A percentile compares a stretch with the other conserved stretches of the same genome.
Conservation (phyloP, 2,329 filamentous ascomycete genomes). For the Fusarium nanum region DNA sequence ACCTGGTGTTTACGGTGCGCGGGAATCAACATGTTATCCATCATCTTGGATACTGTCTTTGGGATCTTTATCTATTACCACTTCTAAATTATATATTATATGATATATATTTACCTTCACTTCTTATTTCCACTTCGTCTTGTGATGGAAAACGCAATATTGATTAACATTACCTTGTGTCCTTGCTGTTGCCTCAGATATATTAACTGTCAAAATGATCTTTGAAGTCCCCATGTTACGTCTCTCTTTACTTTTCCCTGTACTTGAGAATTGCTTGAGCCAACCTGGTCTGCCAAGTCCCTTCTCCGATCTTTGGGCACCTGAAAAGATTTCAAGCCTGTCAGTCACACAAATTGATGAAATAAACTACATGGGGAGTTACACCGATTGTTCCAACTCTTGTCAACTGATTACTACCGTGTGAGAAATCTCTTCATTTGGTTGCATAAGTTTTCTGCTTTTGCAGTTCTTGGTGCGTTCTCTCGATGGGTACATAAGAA, state of each 20-base stretch:
- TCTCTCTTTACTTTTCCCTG: not conserved
- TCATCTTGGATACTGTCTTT: slow-evolving; percentile 37
- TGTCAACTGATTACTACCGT: not conserved
- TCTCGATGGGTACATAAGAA: slow-evolving; percentile 26
- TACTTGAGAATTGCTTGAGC: not conserved
- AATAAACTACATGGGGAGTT: not conserved
- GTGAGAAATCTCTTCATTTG: slow-evolving; percentile 22
- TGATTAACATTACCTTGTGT: fast-evolving
- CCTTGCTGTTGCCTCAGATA: not conserved
- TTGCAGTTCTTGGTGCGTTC: not conserved
- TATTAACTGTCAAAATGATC: not conserved
- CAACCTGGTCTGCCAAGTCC: slow-evolving; percentile 8
- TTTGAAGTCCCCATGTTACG: not conserved
- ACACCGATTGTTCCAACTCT: not conserved
- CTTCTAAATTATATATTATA: slow-evolving; percentile 39
- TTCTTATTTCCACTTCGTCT: slow-evolving; percentile 6
- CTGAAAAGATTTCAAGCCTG: not conserved
- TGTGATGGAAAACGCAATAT: not conserved
- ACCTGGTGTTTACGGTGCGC: slow-evolving; percentile 44
- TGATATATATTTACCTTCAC: slow-evolving; percentile 44
- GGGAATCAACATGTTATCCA: slow-evolving; percentile 26
- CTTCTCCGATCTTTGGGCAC: not conserved
- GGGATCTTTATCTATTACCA: slow-evolving; percentile 34
- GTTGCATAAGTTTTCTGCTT: slow-evolving; percentile 27
- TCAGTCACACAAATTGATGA: not conserved